These are phyloP conservation scores for Phialophora tarda DNA, from an alignment of 2,329 filamentous ascomycete species.

Conservation along the genomic window DNA sequence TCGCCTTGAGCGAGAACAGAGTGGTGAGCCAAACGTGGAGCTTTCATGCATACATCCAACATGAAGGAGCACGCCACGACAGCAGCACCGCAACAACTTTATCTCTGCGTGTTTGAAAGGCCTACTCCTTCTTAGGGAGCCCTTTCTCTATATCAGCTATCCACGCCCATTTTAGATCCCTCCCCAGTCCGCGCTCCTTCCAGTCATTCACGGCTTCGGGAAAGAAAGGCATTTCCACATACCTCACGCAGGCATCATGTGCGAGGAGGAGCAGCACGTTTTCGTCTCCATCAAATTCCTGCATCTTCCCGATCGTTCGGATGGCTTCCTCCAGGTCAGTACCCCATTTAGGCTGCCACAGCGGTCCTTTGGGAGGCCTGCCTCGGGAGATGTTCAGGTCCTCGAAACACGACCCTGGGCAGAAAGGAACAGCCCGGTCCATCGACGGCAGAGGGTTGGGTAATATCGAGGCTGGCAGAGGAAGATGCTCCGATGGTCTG, in stretches of 20 bases:
- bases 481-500: slow-evolving; percentile 1
- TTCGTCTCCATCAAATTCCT: neutral
- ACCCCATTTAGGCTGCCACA: neutral
- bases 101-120: too few species aligned
- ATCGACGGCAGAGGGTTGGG: neutral
- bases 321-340: neutral
- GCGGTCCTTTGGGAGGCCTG: neutral
- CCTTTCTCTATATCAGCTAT: slow-evolving; percentile 2
- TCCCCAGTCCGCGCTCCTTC: neutral
- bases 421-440: neutral
- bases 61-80: too few species aligned
- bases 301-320: neutral
- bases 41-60: too few species aligned
- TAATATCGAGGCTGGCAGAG: neutral
- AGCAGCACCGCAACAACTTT: too few species aligned
- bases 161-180: neutral
- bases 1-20: too few species aligned
- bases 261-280: slow-evolving; percentile 1
- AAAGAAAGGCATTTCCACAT: neutral
- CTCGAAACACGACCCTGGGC: neutral
- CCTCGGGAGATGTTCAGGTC: neutral
- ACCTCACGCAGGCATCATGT: neutral
- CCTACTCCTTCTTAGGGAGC: neutral
- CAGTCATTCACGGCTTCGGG: slow-evolving; percentile 1
- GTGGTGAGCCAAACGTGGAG: too few species aligned